Conservation (phyloP, 2,329 filamentous ascomycete species). For the Nothopassalora personata region DNA sequence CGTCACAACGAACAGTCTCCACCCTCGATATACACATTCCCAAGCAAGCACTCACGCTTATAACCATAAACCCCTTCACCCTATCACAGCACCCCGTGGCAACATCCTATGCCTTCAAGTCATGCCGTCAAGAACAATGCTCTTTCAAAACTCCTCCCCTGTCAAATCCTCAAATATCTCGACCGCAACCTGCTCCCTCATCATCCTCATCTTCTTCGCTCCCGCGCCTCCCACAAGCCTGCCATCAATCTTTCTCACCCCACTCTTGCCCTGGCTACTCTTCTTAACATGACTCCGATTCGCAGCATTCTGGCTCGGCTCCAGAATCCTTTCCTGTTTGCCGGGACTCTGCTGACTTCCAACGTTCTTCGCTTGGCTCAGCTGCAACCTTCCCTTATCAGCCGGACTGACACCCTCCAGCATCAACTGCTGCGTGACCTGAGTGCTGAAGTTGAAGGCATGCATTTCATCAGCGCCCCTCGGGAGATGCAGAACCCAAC, state of each 20-base stretch:
- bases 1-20: too few species aligned
- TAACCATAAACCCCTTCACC: too few species aligned
- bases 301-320: conserved; percentile 5
- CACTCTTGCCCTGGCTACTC: neutral
- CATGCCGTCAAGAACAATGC: too few species aligned
- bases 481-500: conserved; percentile 73
- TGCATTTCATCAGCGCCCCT: conserved; percentile 20
- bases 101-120: too few species aligned
- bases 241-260: conserved; percentile 6
- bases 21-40: too few species aligned
- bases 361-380: conserved; percentile 1
- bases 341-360: conserved; percentile 6
- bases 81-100: too few species aligned
- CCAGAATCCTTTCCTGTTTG: conserved; percentile 1
- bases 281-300: conserved; percentile 8
- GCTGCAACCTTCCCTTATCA: neutral
- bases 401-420: conserved; percentile 3
- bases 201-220: conserved; percentile 13
- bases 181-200: conserved; percentile 24
- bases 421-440: conserved; percentile 14
- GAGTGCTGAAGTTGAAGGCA: conserved; percentile 24
- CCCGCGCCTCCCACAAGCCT: conserved; percentile 6
- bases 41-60: too few species aligned
- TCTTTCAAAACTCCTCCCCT: conserved; percentile 18
- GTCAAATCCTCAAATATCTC: conserved; percentile 30